Evolutionary conservation across 768 basidiomycete species (phyloP), one percentile per base, ranked within the genome.

Genomic region (Psilocybe azurescens): DNA sequence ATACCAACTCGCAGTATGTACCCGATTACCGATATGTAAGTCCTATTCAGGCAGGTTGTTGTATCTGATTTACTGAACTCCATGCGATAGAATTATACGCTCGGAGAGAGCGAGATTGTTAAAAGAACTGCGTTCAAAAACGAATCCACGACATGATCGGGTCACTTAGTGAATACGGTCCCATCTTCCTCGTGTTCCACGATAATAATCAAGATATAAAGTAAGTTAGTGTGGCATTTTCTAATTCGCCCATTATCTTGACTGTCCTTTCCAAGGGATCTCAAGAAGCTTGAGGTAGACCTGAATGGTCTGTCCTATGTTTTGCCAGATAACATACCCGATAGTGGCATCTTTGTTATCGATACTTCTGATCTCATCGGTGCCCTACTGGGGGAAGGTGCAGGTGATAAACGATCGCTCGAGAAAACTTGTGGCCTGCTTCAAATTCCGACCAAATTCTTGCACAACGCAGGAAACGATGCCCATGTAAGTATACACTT

Each of bases 381-480:
- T 41, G 93, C 89, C 5, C 78, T 96, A 28, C 83, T 89, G 56
- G 92, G 91, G 8, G 82, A 85, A 61, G 76, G 77, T 1, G 73
- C 78, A 2, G 78, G 78, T 54, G 81, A 89, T 70, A 81, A 82
- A 47, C 75, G 84, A 51, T 76, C 79, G 1, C 81, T 96, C 20
- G 84, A 84, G 62, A 83, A 86, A 41, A 81, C 87, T 32, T 91
- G 89, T 73, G 76, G 78, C 50, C 84, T 88, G 55, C 80, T 95
- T 20, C 83, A 86, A 53, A 79, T 94, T 53, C 64, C 75, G 0
- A 83, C 85, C 1, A 65, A 79, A 36, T 78, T 81, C 66, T 65
- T 90, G 60, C 94, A 94, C 79, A 96, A 95, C 69, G 93, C 91
- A 1, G 93, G 93, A 0, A 95, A 94, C 69, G 92, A 95, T 72